These are phyloP conservation scores for Amaranthus tricolor DNA, from an alignment of 179 eudicot species.

Conservation along the genomic window DNA sequence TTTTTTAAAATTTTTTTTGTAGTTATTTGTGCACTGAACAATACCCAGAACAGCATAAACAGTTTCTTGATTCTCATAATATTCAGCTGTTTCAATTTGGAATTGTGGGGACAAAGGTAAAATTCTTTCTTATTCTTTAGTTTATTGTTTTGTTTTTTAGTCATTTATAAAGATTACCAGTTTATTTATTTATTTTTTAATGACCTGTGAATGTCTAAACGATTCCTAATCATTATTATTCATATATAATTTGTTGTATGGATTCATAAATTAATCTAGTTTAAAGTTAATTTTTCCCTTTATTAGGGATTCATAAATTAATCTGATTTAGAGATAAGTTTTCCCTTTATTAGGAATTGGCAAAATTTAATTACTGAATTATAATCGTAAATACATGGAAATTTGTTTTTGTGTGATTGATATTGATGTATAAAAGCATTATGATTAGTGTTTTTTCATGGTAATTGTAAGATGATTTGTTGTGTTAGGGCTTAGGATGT, in stretches of 20 bases:
- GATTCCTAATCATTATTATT: background rate
- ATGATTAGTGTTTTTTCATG: background rate
- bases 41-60: constrained; percentile 57
- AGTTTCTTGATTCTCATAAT: constrained; percentile 49
- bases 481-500: background rate
- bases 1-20: constrained; percentile 11
- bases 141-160: background rate
- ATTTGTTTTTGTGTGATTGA: too few species aligned
- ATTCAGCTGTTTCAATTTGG: constrained; percentile 69
- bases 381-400: too few species aligned
- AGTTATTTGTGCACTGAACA: constrained; percentile 80
- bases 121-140: background rate
- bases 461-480: background rate
- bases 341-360: too few species aligned
- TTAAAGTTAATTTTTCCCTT: too few species aligned
- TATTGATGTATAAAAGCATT: background rate
- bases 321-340: too few species aligned
- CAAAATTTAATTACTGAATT: background rate
- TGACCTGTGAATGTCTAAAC: background rate
- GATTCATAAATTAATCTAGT: too few species aligned
- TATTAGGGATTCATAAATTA: too few species aligned
- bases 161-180: background rate
- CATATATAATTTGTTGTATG: too few species aligned
- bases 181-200: background rate
- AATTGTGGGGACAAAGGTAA: constrained; percentile 85